Percentiles rank a stretch among this genome's conserved stretches.
phyloP scores from a whole-genome alignment of 2,329 filamentous ascomycete species.

The Shiraia sp. region DNA sequence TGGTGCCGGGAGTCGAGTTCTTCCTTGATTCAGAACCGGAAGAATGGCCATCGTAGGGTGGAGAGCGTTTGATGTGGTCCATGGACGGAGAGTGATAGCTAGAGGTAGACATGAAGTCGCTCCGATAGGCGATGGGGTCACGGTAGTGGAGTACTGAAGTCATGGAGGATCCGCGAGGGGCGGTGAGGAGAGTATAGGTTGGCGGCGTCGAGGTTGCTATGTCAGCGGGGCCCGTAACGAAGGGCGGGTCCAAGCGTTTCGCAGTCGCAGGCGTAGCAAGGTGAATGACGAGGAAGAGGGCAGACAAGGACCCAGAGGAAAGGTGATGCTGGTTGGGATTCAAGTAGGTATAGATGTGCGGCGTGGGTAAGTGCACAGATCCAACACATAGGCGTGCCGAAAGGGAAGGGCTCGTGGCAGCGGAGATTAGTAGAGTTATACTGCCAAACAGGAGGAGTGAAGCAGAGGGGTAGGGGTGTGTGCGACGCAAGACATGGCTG shows the following conservation, averaged over 20 bases:
- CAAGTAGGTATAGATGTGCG: conserved; percentile 29
- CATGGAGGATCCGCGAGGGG: conserved; percentile 44
- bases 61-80: conserved; percentile 41
- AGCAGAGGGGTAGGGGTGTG: conserved; percentile 18
- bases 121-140: conserved; percentile 45
- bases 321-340: conserved; percentile 25
- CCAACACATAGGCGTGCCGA: background rate
- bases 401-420: background rate
- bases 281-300: conserved; percentile 28
- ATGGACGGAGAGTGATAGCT: conserved; percentile 41
- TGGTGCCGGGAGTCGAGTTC: conserved; percentile 43
- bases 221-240: conserved; percentile 36
- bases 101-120: conserved; percentile 44
- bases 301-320: conserved; percentile 20
- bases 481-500: conserved; percentile 34
- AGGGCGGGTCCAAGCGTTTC: conserved; percentile 30
- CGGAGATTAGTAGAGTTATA: conserved; percentile 22
- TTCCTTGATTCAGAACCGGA: conserved; percentile 45
- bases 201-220: conserved; percentile 34
- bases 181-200: conserved; percentile 39
- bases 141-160: conserved; percentile 47
- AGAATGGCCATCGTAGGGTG: conserved; percentile 45
- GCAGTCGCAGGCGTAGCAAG: conserved; percentile 23
- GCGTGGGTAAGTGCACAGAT: conserved; percentile 28
- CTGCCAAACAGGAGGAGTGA: conserved; percentile 16